Base-by-base conservation (phyloP, 148 eudicot genomes). In the Rhododendron griersonianum region DNA sequence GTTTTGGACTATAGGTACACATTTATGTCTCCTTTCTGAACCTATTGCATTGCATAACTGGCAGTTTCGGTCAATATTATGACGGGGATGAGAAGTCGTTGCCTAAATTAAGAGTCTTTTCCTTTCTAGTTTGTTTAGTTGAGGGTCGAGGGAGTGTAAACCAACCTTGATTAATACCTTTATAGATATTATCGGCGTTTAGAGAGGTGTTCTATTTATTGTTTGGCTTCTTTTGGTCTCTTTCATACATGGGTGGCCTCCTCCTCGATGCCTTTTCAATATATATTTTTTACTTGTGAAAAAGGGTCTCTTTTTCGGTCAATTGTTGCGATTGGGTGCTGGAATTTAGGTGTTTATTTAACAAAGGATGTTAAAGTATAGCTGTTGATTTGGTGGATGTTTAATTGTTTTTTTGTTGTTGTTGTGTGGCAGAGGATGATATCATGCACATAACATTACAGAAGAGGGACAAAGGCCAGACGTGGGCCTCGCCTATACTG, bases 401-500 rank as follows among this genome's bases (percentile, higher is more conserved):
- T 87, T 25, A 57, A 30, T 82, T 59, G 48, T 55, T 65, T 65
- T 23, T 7, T 48, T 77, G 14, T 44, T 41, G 16, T 82, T 77
- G 14, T 44, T 41, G 16, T 82, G 57, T 89, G 83, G 84, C 92
- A 96, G 98, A 95, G 94, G 99, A 95, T 93, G 95, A 93, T 81
- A 91, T 89, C 23, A 85, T 95, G 96, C 98, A 96, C 88, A 91
- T 96, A 89, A 96, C 99, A 67, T 82, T 96, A 85, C 96, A 95
- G 89, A 96, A 96, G 93, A 94, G 99, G 94, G 98, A 96, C 69
- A 96, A 94, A 91, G 99, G 98, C 50, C 92, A 88, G 88, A 92
- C 99, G 1, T 96, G 99, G 99, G 86, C 97, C 83, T 96, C 96
- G 14, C 99, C 99, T 78, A 94, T 96, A 65, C 84, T 92, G 85